A percentile compares a stretch with the other conserved stretches of the same genome.
These are phyloP conservation scores for Puccinia triticina DNA, from an alignment of 1,284 basidiomycete genomes.

Conservation along the genomic window DNA sequence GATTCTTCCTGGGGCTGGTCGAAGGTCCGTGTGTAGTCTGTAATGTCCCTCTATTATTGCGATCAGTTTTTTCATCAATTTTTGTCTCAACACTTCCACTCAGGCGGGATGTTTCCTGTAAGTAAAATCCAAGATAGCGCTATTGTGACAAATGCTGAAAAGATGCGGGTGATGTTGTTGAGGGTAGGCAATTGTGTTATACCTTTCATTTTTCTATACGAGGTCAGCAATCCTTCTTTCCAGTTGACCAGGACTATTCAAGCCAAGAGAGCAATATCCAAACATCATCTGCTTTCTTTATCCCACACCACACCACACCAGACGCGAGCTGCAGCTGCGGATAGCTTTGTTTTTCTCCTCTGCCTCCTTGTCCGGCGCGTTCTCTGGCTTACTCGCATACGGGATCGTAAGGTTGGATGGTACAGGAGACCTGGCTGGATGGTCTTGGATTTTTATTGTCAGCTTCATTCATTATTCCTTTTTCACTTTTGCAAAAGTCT, in stretches of 20 bases:
- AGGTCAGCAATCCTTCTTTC: conserved; percentile 17
- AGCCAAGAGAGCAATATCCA: not conserved
- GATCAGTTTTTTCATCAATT: not conserved
- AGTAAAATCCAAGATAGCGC: conserved; percentile 1
- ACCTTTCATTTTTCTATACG: conserved; percentile 45
- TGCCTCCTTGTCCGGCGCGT: conserved; percentile 42
- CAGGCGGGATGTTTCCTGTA: conserved; percentile 51
- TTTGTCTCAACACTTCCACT: not conserved
- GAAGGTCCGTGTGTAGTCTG: conserved; percentile 25
- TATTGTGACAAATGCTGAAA: not conserved
- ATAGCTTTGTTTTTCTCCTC: conserved; percentile 47
- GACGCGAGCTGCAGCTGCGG: conserved; percentile 47
- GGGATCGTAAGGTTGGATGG: conserved; percentile 44
- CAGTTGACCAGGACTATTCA: not conserved
- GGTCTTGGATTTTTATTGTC: conserved; percentile 51
- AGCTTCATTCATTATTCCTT: not conserved
- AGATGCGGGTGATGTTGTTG: too few species aligned
- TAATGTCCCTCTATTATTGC: not conserved
- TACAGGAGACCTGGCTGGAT: conserved; percentile 19
- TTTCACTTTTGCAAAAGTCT: not conserved
- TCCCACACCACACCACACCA: not conserved
- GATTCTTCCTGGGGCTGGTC: conserved; percentile 47
- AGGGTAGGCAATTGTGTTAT: conserved; percentile 37
- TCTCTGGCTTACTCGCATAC: conserved; percentile 50
- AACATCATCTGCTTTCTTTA: not conserved